Base-by-base conservation (phyloP, 768 basidiomycete genomes). In the Lactarius psammicola region DNA sequence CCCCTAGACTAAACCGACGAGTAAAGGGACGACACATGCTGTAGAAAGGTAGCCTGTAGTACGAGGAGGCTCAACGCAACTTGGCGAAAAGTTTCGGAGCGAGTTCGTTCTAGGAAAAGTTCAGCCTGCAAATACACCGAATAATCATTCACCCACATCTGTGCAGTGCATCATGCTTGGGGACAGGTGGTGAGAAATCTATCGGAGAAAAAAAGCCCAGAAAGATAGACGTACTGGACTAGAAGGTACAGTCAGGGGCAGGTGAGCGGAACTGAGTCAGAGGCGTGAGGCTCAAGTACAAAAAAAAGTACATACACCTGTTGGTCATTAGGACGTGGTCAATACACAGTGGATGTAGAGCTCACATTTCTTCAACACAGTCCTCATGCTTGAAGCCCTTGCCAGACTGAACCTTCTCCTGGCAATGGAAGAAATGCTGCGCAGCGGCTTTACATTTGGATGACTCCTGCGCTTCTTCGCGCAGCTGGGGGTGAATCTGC, bases 141-240 rank as follows among this genome's bases (percentile, higher is more conserved):
- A 60, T 30, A 36, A 28, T 6, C 34, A 31, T 44, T 80, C 89
- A 64, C 66, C 28, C 79, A 93, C 92, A 71, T 95, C 92, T 62
- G 88, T 90, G 73, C 92, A 95, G 80, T 95, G 94, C 92, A 95
- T 95, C 87, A 93, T 84, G 78, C 88, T 92, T 71, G 18, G 31
- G 63, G 2, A 62, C n/a, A 53, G 6, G 31, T 38, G 31, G 49
- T 71, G 60, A 73, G 55, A 70, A 59, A 57, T 53, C 26, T 42
- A 28, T 59, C 44, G 3, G 40, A 34, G 57, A 10, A 63, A 54
- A 44, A 20, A 36, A 38, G 60, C 26, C 15, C 36, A 55, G 57
- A 63, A 64, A 62, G 30, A 38, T 36, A 28, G 42, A 84, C 88
- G 71, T 75, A 92, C 89, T 90, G 92, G 85, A 91, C 84, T 85